Conservation (phyloP, 140 eudicot species). For the Flaveria floridana region DNA sequence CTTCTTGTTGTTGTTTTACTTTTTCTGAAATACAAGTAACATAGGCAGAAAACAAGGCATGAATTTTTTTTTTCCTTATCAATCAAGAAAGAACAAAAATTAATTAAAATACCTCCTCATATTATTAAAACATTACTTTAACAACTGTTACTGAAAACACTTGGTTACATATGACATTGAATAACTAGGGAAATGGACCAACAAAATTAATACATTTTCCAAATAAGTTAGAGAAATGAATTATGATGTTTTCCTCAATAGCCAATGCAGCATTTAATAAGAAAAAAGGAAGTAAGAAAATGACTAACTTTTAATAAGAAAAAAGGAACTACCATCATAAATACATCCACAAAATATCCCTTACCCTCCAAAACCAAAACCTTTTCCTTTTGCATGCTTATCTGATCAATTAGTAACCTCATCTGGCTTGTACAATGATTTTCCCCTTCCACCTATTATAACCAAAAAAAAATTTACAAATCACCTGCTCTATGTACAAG, state of each 20-base stretch:
- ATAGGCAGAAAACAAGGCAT: slow-evolving; percentile 25
- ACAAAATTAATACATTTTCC: slow-evolving; percentile 8
- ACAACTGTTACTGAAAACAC: slow-evolving; percentile 13
- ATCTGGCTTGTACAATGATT: slow-evolving; percentile 72
- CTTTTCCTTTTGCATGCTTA: slow-evolving; percentile 66
- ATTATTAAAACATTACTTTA: slow-evolving; percentile 6
- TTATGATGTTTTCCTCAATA: neutral
- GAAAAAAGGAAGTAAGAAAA: neutral
- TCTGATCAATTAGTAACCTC: slow-evolving; percentile 65
- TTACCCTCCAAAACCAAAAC: slow-evolving; percentile 71
- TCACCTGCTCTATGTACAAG: neutral
- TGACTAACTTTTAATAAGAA: slow-evolving; percentile 5
- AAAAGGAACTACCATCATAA: slow-evolving; percentile 14
- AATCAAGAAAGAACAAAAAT: neutral
- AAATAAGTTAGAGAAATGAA: neutral
- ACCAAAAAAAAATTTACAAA: slow-evolving; percentile 15
- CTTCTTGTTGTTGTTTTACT: slow-evolving; percentile 52
- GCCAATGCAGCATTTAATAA: neutral
- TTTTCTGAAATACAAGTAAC: slow-evolving; percentile 52
- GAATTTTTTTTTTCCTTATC: slow-evolving; percentile 2
- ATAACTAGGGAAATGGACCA: neutral
- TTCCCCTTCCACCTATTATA: slow-evolving; percentile 78
- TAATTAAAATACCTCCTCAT: slow-evolving; percentile 1
- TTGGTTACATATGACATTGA: neutral
- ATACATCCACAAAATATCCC: slow-evolving; percentile 19